Percentiles rank a stretch among this genome's conserved stretches.
Conservation (phyloP, 768 basidiomycete species). For the Leccinum boreale region DNA sequence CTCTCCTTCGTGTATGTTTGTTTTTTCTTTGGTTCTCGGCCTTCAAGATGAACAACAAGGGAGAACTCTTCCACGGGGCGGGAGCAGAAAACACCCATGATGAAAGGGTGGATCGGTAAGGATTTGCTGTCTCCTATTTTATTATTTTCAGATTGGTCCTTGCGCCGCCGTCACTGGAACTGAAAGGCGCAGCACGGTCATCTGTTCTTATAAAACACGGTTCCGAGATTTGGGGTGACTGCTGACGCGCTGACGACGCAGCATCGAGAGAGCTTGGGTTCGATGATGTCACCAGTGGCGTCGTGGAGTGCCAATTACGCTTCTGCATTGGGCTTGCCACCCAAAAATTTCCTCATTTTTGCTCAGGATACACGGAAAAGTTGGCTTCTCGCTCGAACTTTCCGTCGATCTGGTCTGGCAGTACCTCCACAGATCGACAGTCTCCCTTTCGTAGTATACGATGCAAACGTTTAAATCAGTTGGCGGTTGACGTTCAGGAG, state of each 20-base stretch:
- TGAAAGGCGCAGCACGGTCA: neutral
- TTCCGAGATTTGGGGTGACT: neutral
- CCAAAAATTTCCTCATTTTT: neutral
- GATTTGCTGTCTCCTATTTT: neutral
- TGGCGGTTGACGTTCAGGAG: no score
- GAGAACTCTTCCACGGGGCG: neutral
- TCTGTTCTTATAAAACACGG: neutral
- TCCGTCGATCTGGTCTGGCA: neutral
- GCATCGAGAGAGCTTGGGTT: neutral
- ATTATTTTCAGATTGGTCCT: neutral
- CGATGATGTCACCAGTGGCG: neutral
- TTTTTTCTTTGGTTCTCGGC: neutral
- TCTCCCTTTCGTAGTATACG: no score
- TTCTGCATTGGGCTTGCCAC: neutral
- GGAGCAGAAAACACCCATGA: conserved; percentile 4
- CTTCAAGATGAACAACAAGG: neutral
- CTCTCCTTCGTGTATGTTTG: conserved; percentile 1
- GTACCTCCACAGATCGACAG: neutral
- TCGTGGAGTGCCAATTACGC: neutral
- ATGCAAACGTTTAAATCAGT: no score
- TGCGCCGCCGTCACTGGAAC: neutral
- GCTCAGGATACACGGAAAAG: neutral
- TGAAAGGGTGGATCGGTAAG: neutral
- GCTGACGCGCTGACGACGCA: neutral
- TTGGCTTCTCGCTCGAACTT: neutral